phyloP scores from a whole-genome alignment of 495 filamentous ascomycete species.

The Podospora didyma region DNA sequence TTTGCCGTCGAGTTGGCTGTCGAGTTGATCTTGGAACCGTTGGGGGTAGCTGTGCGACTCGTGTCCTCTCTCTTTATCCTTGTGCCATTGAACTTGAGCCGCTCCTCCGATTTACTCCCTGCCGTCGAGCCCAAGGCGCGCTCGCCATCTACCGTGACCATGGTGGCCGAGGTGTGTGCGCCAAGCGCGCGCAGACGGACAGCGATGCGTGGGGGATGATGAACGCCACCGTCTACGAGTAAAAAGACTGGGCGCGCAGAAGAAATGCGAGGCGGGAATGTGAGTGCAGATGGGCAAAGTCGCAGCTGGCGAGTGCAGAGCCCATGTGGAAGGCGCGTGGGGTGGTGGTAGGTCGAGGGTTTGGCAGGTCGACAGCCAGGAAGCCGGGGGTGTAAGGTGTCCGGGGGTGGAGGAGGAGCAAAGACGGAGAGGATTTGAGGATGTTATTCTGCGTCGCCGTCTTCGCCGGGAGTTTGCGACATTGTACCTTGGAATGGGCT shows the following conservation, averaged over 20 bases:
- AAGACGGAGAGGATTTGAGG: not conserved
- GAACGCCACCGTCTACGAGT: not conserved
- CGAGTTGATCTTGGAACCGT: slow-evolving; percentile 35
- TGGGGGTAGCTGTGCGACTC: slow-evolving; percentile 34
- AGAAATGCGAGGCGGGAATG: not conserved
- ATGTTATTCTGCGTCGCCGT: not conserved
- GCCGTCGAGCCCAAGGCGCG: slow-evolving; percentile 30
- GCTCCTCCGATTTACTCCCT: slow-evolving; percentile 28
- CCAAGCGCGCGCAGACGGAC: not conserved
- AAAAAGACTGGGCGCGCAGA: not conserved
- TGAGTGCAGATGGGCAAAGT: slow-evolving; percentile 1
- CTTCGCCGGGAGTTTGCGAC: not conserved
- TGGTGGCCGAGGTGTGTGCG: slow-evolving; percentile 1
- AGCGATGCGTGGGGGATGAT: not conserved
- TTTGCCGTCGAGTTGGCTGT: too few species aligned
- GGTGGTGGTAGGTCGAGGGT: not conserved
- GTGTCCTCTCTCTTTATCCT: slow-evolving; percentile 35
- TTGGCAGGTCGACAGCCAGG: not conserved
- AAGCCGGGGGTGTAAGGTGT: not conserved
- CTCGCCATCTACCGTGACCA: slow-evolving; percentile 37
- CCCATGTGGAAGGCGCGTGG: slow-evolving; percentile 10
- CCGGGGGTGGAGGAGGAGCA: not conserved
- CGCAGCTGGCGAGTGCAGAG: slow-evolving; percentile 2
- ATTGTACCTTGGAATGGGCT: not conserved
- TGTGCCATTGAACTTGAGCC: slow-evolving; percentile 22